A percentile compares a stretch with the other conserved stretches of the same genome.
phyloP scores from a whole-genome alignment of 2,329 filamentous ascomycete species.

The Cladosporium sp. region DNA sequence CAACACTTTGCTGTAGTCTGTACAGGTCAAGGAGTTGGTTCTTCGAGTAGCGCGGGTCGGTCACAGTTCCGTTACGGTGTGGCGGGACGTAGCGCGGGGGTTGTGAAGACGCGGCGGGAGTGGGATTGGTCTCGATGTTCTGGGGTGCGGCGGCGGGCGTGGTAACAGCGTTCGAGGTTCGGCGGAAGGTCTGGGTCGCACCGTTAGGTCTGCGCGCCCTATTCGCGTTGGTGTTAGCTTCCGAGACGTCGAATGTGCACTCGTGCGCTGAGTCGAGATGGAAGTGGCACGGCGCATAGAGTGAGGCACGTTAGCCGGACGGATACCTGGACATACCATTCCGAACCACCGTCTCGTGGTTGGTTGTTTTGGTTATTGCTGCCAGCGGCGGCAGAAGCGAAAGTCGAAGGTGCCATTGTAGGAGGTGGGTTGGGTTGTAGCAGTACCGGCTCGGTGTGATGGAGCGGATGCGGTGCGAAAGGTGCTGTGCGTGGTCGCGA shows the following conservation, averaged over 20 bases:
- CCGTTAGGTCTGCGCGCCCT: constrained; percentile 62
- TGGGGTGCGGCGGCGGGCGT: constrained; percentile 35
- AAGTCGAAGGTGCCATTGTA: constrained; percentile 35
- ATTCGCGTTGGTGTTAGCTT: constrained; percentile 9
- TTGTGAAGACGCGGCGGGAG: constrained; percentile 21
- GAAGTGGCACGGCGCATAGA: background rate
- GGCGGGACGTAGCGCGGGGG: constrained; percentile 52
- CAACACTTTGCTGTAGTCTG: constrained; percentile 50
- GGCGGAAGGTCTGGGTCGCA: constrained; percentile 61
- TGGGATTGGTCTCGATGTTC: constrained; percentile 12
- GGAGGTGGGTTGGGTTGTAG: background rate
- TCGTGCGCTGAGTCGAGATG: background rate
- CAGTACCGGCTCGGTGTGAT: background rate
- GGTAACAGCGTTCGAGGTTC: constrained; percentile 55
- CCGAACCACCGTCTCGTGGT: constrained; percentile 39
- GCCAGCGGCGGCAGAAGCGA: constrained; percentile 46
- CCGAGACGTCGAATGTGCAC: background rate
- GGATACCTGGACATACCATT: constrained; percentile 37
- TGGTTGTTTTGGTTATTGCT: constrained; percentile 32
- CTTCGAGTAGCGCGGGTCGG: constrained; percentile 63
- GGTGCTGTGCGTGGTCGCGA: background rate
- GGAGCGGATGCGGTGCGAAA: background rate
- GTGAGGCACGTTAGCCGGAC: background rate
- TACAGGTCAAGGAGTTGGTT: constrained; percentile 74
- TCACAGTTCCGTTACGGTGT: constrained; percentile 54